Conservation (phyloP, 2,329 filamentous ascomycete species). For the Cordyceps cicadae region DNA sequence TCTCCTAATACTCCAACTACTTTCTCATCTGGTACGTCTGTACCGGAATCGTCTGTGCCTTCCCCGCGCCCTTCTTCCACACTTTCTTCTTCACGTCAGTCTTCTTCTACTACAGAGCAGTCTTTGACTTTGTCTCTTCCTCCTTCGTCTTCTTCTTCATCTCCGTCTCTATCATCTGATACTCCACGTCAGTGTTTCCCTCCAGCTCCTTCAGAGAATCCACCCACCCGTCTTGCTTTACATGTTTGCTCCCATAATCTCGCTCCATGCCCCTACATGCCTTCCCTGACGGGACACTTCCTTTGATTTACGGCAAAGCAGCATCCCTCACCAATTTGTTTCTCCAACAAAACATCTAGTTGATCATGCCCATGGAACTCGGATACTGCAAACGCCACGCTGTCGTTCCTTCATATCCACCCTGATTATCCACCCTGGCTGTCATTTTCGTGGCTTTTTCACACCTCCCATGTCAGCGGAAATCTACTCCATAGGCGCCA, state of each 20-base stretch:
- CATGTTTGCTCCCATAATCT: neutral
- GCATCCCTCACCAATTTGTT: no score
- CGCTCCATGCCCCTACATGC: no score
- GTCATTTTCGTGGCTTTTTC: neutral
- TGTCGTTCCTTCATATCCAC: no score
- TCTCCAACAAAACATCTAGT: no score
- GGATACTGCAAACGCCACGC: no score
- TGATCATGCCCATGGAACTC: no score
- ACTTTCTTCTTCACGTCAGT: slow-evolving; percentile 16
- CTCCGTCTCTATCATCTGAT: slow-evolving; percentile 11
- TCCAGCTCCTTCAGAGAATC: neutral
- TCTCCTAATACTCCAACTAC: slow-evolving; percentile 14
- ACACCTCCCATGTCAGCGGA: neutral
- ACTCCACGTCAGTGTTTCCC: slow-evolving; percentile 4
- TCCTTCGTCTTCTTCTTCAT: slow-evolving; percentile 14
- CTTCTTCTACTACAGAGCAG: slow-evolving; percentile 16
- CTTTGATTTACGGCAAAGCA: no score
- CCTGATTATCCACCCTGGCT: neutral
- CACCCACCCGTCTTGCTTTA: neutral
- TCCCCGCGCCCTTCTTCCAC: slow-evolving; percentile 19
- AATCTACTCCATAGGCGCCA: no score
- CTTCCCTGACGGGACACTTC: no score
- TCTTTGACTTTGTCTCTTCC: slow-evolving; percentile 14
- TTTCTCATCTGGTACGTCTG: slow-evolving; percentile 24
- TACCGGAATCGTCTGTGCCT: slow-evolving; percentile 18